Base-by-base conservation (phyloP, 1,139 yeast species). In the Protomyces inouyei region DNA sequence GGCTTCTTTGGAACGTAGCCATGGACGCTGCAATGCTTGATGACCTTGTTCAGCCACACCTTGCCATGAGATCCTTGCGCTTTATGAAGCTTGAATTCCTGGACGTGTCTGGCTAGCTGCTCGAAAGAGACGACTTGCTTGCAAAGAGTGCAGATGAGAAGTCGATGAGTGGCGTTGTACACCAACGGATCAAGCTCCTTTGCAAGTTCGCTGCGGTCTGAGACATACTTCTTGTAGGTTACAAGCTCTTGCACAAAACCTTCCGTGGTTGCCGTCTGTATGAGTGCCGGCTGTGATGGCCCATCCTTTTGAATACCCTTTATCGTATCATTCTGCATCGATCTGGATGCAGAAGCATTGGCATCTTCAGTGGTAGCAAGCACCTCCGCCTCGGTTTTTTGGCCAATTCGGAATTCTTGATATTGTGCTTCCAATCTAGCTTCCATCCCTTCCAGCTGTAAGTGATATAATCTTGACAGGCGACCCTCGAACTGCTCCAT, bases 401-500 rank as follows among this genome's bases (percentile, higher is more conserved):
- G 16, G 9, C 14, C 43, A 14, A 37, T 37, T 25, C 3, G 4
- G 4, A 25, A 25, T 3, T 25, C 4, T 25, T 25, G 28, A 14
- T 37, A 14, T 12, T 14, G 43, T n/a, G 14, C 43, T 37, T 37
- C 43, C 16, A 37, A 14, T 25, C 28, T 25, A 25, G 28, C 28
- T 25, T 25, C 28, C 28, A 25, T 25, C 16, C 16, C 16, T 37
- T 37, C 43, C 43, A 37, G 16, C 16, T 37, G 10, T n/a, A 37
- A 14, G 14, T 37, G 43, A 37, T 14, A 37, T 4, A 14, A 14
- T n/a, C 43, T 51, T 6, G 51, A 28, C 52, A 55, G 40, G 14
- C 43, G 28, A n/a, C 43, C 59, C 37, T 48, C 23, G 35, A 55
- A 23, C 59, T 38, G 36, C 21, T 28, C 25, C 59, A 55, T 55